These are phyloP conservation scores for Xylariaceae sp. DNA, from an alignment of 2,329 filamentous ascomycete species.

Conservation along the genomic window DNA sequence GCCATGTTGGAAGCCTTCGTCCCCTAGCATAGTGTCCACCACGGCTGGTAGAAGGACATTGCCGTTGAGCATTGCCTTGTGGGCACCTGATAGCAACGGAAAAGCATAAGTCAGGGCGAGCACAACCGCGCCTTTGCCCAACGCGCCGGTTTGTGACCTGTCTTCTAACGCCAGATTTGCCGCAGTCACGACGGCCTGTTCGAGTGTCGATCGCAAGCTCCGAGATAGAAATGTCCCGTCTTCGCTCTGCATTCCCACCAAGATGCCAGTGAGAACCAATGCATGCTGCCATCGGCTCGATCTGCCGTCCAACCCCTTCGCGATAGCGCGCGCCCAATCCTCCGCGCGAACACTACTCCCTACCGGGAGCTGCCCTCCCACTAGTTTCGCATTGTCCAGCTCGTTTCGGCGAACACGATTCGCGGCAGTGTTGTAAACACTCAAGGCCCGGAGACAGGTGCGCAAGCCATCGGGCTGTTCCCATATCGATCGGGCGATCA, in stretches of 20 bases:
- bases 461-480: constrained; percentile 53
- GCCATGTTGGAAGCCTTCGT: constrained; percentile 68
- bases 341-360: constrained; percentile 44
- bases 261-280: constrained; percentile 69
- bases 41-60: constrained; percentile 65
- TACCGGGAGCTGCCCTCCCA: constrained; percentile 22
- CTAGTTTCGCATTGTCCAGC: constrained; percentile 33
- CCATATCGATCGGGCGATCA: constrained; percentile 69
- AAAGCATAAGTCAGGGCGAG: constrained; percentile 74
- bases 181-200: constrained; percentile 67
- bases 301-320: constrained; percentile 52
- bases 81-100: constrained; percentile 58
- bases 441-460: constrained; percentile 60
- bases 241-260: constrained; percentile 68
- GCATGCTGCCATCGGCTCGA: constrained; percentile 75
- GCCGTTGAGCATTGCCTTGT: constrained; percentile 57
- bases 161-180: constrained; percentile 67
- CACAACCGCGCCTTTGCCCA: constrained; percentile 50
- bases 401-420: constrained; percentile 48
- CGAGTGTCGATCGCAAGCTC: constrained; percentile 60
- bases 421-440: constrained; percentile 65
- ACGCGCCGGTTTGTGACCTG: constrained; percentile 35
- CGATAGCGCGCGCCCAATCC: constrained; percentile 52
- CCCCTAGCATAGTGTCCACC: constrained; percentile 61
- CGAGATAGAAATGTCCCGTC: constrained; percentile 58